phyloP scores from a whole-genome alignment of 2,329 filamentous ascomycete species.

The Aspergillus fumigatus region DNA sequence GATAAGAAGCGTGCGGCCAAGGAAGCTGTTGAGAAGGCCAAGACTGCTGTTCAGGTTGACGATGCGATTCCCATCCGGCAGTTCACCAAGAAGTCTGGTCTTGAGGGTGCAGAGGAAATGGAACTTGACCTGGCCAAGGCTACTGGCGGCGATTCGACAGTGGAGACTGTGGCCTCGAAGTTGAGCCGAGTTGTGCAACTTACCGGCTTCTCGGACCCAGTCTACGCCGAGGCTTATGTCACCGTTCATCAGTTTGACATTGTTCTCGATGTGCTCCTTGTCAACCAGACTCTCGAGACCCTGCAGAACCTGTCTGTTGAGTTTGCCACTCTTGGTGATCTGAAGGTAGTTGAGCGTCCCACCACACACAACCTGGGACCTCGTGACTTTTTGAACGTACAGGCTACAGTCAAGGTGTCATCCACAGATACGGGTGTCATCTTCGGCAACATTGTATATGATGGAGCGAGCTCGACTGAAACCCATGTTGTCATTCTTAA shows the following conservation, averaged over 20 bases:
- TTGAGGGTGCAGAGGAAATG: constrained; percentile 77
- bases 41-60: constrained; percentile 90
- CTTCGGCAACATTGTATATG: constrained; percentile 97
- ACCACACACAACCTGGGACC: constrained; percentile 93
- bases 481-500: constrained; percentile 97
- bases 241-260: constrained; percentile 99
- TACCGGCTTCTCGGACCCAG: constrained; percentile 95
- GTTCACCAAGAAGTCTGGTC: constrained; percentile 81
- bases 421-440: constrained; percentile 98
- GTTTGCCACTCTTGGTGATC: constrained; percentile 94
- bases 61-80: constrained; percentile 92
- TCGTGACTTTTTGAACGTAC: constrained; percentile 96
- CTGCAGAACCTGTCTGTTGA: constrained; percentile 96
- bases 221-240: constrained; percentile 98
- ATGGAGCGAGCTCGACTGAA: constrained; percentile 85
- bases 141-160: constrained; percentile 78
- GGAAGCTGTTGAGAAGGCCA: constrained; percentile 86
- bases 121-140: constrained; percentile 89
- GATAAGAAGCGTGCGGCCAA: constrained; percentile 97
- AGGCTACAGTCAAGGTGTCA: constrained; percentile 97
- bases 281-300: constrained; percentile 96
- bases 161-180: constrained; percentile 88
- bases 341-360: constrained; percentile 95
- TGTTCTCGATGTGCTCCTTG: constrained; percentile 88
- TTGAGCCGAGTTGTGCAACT: constrained; percentile 94